phyloP scores from a whole-genome alignment of 352 stramenopile species.

The Pythium brachiatum region DNA sequence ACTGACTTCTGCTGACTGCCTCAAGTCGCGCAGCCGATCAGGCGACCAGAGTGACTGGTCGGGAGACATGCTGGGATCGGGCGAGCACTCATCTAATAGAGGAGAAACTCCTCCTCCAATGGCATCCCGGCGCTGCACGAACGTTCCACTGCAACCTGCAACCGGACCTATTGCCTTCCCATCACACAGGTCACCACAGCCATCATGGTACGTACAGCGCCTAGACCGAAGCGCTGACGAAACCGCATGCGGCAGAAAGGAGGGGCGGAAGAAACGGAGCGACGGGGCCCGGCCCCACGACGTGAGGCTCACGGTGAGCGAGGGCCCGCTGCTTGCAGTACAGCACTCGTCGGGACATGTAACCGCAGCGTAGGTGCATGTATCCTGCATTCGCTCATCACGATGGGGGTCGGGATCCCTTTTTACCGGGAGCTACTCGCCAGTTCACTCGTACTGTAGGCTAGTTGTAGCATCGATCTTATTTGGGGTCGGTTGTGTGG shows the following conservation, averaged over 20 bases:
- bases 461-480: too few relatives aligned
- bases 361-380: neutral
- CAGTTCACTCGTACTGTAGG: neutral
- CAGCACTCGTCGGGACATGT: neutral
- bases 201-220: too few relatives aligned
- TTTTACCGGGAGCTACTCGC: neutral
- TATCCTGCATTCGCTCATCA: neutral
- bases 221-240: neutral
- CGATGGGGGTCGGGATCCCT: neutral
- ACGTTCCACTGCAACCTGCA: constrained; percentile 1
- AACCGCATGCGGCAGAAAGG: neutral
- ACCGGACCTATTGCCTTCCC: neutral
- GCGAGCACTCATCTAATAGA: neutral
- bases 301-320: neutral
- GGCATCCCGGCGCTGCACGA: neutral
- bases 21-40: neutral
- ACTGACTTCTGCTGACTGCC: neutral
- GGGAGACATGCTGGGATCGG: neutral
- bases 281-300: neutral
- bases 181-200: neutral
- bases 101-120: neutral
- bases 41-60: neutral
- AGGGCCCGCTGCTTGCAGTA: neutral
- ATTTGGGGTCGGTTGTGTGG: neutral
- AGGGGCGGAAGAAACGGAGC: neutral